A percentile compares a stretch with the other conserved stretches of the same genome.
phyloP scores from a whole-genome alignment of 352 stramenopile genomes.

The Phytophthora pinifolia region DNA sequence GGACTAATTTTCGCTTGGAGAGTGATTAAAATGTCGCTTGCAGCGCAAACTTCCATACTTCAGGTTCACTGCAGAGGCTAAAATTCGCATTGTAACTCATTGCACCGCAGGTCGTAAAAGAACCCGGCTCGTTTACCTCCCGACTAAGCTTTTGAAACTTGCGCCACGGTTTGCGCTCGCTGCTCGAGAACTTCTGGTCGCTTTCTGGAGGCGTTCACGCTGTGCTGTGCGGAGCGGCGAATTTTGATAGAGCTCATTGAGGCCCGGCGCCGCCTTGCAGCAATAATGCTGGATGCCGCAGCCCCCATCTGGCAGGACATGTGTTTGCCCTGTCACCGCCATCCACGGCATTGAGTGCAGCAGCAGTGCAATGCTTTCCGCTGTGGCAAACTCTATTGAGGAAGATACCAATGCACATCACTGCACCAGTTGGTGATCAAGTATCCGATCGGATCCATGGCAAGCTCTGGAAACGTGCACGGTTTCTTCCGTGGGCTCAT shows the following conservation, averaged over 20 bases:
- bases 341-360: too few species aligned
- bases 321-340: too few species aligned
- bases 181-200: conserved; percentile 6
- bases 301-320: neutral
- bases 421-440: too few species aligned
- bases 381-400: too few species aligned
- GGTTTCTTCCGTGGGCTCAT: conserved; percentile 8
- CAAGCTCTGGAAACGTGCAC: conserved; percentile 4
- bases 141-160: neutral
- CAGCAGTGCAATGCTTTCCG: too few species aligned
- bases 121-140: neutral
- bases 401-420: too few species aligned
- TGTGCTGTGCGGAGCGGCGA: neutral
- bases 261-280: conserved; percentile 6
- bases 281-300: conserved; percentile 7
- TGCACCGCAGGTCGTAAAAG: neutral
- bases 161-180: neutral
- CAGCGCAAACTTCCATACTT: conserved; percentile 11
- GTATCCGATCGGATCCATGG: neutral
- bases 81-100: conserved; percentile 1
- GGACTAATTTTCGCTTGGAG: conserved; percentile 3
- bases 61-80: neutral
- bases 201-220: conserved; percentile 4
- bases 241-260: conserved; percentile 17
- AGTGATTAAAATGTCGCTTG: conserved; percentile 15